Evolutionary conservation across 169 alveolate genomes (phyloP), one percentile per base, ranked within the genome.

Genomic region (Plasmodium coatneyi): DNA sequence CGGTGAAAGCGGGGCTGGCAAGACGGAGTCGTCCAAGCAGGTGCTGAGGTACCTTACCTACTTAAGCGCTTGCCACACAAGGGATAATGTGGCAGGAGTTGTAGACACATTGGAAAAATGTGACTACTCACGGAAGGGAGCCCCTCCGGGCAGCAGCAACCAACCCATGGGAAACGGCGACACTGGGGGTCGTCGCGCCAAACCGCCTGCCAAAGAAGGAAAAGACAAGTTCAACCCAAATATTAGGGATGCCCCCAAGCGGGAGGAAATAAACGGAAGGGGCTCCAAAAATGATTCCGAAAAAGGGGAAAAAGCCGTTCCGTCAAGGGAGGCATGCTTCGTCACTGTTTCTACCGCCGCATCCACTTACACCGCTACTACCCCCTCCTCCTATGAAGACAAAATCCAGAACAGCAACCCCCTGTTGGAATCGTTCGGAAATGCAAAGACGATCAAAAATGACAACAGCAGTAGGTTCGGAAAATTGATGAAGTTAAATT

Each of bases 1-100:
- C n/a, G 99, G 99, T 0, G 99, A 99, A 94, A 97, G 99, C 74
- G 99, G 99, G 0, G 99, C 99, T 9, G 99, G 99, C 9, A 99
- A 99, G 96, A 99, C 99, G 1, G 99, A 99, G 97, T 98, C 99
- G 49, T 99, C 99, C 39, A 99, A 98, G 86, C 98, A 97, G 87
- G 95, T 97, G 71, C 93, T 97, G 95, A 93, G 71, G 91, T 97
- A 93, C 79, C 96, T 96, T 72, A 98, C 98, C 12, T 94, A 93
- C 71, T 81, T 91, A 46, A 91, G 95, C 34, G 76, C 54, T 80
- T 91, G 91, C 52, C 83, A 91, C 34, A 71, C 74, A 30, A 71
- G 72, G 25, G 78, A 71, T 39, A 32, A 19, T 9, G 16, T 10
- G 1, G 34, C 30, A 70, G 32, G 52, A 28, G n/a, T 34, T 4